Base-by-base conservation (phyloP, 2,329 filamentous ascomycete species). In the Colletotrichum sp. region DNA sequence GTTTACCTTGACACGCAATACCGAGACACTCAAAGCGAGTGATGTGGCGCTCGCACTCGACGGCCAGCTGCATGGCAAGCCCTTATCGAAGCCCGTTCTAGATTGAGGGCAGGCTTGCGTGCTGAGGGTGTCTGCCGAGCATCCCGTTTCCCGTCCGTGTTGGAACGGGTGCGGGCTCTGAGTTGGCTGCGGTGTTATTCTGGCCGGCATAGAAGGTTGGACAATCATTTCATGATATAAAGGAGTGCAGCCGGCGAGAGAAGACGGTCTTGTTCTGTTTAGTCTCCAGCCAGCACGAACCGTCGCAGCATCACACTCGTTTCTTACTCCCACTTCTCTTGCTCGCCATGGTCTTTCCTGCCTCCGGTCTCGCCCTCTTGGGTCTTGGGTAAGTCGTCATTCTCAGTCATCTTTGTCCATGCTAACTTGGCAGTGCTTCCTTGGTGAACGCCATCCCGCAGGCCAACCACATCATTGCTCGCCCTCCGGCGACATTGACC, bases 371-470 rank as follows among this genome's bases (percentile, higher is more conserved):
- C n/a, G 76, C 79, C 79, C 78, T 84, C 15, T 13, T 81, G 36
- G 82, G 81, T 67, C 73, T 83, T 65, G 79, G 80, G 83, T 84
- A 78, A 59, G 78, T 63, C 16, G 24, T 28, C 18, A 30, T 16
- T 18, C 28, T 66, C 16, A 36, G 15, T 21, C 30, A 34, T 62
- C 6, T 8, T 59, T 63, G 13, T 13, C 24, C 2, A 18, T 9
- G 5, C 63, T 67, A 8, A 57, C 68, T 55, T 65, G 18, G 5
- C 52, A 84, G 83, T 66, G 79, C 79, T 5, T 73, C 77, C 39
- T 36, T 80, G 21, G 81, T 77, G 21, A 70, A 26, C 24, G 82
- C 83, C 34, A 78, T 79, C 8, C 75, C 79, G 2, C 75, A 79
- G 30, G 55, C 65, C 26, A 36, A 57, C 24, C 76, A 77, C 66